Evolutionary conservation across 2,329 filamentous ascomycete species (phyloP).

Genomic region (Trichoderma cornu-damae): DNA sequence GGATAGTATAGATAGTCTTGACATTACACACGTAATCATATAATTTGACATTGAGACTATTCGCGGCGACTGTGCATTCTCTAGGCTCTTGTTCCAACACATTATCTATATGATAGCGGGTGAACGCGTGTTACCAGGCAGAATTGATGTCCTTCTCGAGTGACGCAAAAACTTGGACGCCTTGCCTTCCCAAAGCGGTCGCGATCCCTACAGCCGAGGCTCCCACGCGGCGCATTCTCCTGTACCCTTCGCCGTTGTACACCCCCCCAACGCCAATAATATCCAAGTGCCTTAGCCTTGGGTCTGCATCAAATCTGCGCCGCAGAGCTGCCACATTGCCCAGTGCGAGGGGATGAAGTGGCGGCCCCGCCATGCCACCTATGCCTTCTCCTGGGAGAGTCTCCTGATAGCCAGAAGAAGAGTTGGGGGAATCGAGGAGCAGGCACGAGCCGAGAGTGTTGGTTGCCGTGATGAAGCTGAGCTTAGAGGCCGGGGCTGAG

Average conservation of each 20-base stretch:
- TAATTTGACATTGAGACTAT: background rate
- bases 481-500: conserved; percentile 23
- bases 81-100: background rate
- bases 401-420: conserved; percentile 39
- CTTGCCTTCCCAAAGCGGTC: conserved; percentile 62
- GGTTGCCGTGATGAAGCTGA: conserved; percentile 67
- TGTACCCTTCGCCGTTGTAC: conserved; percentile 55
- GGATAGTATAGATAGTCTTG: background rate
- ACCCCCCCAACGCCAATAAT: conserved; percentile 73
- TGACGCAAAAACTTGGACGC: conserved; percentile 56
- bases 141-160: conserved; percentile 38
- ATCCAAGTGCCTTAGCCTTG: conserved; percentile 47
- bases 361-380: conserved; percentile 67
- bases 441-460: conserved; percentile 68
- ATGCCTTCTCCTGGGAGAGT: conserved; percentile 52
- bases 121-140: conserved; percentile 19
- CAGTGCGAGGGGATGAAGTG: conserved; percentile 66
- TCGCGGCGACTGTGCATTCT: background rate
- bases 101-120: background rate
- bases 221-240: conserved; percentile 61
- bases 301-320: conserved; percentile 48
- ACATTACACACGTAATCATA: background rate
- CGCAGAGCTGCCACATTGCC: conserved; percentile 71
- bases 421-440: conserved; percentile 49
- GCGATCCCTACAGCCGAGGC: conserved; percentile 63